Percentiles rank a stretch among this genome's conserved stretches.
Evolutionary conservation across 2,329 filamentous ascomycete species (phyloP).

Genomic region (Penicillium decumbens): DNA sequence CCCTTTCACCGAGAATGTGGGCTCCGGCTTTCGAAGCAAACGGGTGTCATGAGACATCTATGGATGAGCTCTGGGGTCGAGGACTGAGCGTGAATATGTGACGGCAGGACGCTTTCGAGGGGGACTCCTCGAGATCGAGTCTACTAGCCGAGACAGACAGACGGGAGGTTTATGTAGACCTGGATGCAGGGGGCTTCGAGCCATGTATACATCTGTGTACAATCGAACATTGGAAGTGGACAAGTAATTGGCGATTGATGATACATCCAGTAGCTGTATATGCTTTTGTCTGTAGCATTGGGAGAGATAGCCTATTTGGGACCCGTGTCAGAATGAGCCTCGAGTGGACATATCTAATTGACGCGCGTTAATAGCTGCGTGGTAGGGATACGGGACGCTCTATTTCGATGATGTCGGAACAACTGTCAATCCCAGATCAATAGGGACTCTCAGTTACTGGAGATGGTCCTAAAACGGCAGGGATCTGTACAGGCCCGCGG

Average conservation of each 20-base stretch:
- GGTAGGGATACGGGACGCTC: neutral
- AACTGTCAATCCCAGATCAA: neutral
- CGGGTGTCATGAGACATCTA: conserved; percentile 1
- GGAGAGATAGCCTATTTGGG: neutral
- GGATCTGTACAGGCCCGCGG: neutral
- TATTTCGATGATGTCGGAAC: neutral
- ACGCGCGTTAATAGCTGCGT: neutral
- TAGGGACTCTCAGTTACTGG: neutral
- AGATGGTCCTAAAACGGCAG: neutral
- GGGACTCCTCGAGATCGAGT: conserved; percentile 11
- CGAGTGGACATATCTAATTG: neutral
- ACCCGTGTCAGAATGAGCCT: neutral
- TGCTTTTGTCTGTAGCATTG: neutral
- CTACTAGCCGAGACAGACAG: conserved; percentile 24
- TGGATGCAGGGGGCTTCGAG: conserved; percentile 4
- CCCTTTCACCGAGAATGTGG: neutral
- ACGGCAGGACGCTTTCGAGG: conserved; percentile 8
- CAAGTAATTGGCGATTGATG: too few species aligned
- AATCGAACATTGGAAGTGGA: neutral
- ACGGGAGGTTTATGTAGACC: conserved; percentile 10
- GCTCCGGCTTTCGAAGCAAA: neutral
- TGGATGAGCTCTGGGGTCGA: conserved; percentile 4
- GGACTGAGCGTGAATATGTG: conserved; percentile 12
- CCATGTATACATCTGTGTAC: neutral
- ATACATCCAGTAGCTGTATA: neutral